These are phyloP conservation scores for Chaetomium tenue DNA, from an alignment of 495 filamentous ascomycete species.

Conservation along the genomic window DNA sequence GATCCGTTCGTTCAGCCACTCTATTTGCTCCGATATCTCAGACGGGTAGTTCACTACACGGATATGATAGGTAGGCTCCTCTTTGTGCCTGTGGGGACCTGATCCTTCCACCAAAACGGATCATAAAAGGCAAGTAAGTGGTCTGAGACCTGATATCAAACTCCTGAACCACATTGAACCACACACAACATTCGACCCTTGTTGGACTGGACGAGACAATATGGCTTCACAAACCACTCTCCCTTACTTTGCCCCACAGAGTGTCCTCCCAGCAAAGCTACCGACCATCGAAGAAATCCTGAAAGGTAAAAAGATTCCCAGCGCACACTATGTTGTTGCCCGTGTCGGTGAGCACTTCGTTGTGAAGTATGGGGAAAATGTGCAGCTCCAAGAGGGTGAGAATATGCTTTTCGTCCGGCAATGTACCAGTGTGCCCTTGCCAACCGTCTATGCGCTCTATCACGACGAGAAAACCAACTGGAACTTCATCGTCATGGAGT, in stretches of 20 bases:
- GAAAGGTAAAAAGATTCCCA: not conserved
- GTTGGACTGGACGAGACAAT: no score
- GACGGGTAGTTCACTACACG: no score
- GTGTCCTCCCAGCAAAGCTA: not conserved
- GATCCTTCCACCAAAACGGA: no score
- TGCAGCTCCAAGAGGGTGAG: conserved; percentile 1
- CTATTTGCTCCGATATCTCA: no score
- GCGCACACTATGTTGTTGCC: not conserved
- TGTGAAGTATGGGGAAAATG: not conserved
- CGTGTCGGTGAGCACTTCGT: conserved; percentile 5
- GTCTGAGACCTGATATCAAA: no score
- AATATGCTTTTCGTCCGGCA: conserved; percentile 13
- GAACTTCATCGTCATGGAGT: conserved; percentile 3
- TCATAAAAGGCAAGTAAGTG: no score
- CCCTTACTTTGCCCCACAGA: conserved; percentile 3
- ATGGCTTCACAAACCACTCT: not conserved
- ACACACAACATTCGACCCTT: no score
- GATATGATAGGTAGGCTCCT: no score
- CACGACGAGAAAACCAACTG: not conserved
- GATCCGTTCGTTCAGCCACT: no score
- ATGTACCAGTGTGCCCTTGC: not conserved
- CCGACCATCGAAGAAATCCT: conserved; percentile 10
- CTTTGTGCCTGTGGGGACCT: no score
- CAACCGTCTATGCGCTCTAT: conserved; percentile 2
- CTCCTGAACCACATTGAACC: no score